Conservation (phyloP, 2,329 filamentous ascomycete species). For the Chrysoporthe austroafricana region DNA sequence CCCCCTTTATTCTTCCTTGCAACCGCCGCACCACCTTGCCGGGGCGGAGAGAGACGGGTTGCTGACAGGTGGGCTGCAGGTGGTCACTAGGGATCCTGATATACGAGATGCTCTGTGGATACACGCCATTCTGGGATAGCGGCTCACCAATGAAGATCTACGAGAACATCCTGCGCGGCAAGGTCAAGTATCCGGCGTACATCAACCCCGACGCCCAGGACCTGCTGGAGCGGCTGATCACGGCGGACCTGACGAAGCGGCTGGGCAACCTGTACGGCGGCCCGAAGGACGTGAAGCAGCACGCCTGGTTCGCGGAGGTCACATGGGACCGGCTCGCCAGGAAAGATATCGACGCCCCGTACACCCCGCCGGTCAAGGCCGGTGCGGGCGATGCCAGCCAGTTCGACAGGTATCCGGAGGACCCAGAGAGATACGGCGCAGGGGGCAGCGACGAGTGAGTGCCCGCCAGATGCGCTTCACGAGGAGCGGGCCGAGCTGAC, state of each 20-base stretch:
- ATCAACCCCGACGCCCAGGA: slow-evolving; percentile 94
- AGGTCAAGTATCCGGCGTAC: slow-evolving; percentile 95
- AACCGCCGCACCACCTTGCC: background rate
- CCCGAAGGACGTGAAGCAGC: slow-evolving; percentile 89
- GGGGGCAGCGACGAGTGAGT: slow-evolving; percentile 82
- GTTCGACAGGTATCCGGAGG: slow-evolving; percentile 97
- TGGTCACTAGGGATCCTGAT: slow-evolving; percentile 98
- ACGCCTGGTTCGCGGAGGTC: slow-evolving; percentile 95
- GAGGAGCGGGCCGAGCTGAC: background rate
- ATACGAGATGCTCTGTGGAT: slow-evolving; percentile 99
- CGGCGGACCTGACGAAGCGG: slow-evolving; percentile 90
- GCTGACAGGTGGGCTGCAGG: slow-evolving; percentile 55
- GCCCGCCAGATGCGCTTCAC: background rate
- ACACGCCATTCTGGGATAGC: slow-evolving; percentile 98
- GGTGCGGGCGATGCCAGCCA: slow-evolving; percentile 94
- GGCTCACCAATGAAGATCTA: slow-evolving; percentile 99
- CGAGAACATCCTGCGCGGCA: slow-evolving; percentile 95
- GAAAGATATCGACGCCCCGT: slow-evolving; percentile 98
- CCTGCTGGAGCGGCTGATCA: slow-evolving; percentile 90
- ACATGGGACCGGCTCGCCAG: slow-evolving; percentile 94
- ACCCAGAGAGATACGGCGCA: slow-evolving; percentile 88
- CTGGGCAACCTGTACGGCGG: slow-evolving; percentile 93
- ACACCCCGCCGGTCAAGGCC: slow-evolving; percentile 92
- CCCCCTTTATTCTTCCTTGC: too few relatives aligned
- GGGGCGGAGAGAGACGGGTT: background rate